Evolutionary conservation across 768 basidiomycete genomes (phyloP).

Genomic region (Erythrobasidium yunnanense): DNA sequence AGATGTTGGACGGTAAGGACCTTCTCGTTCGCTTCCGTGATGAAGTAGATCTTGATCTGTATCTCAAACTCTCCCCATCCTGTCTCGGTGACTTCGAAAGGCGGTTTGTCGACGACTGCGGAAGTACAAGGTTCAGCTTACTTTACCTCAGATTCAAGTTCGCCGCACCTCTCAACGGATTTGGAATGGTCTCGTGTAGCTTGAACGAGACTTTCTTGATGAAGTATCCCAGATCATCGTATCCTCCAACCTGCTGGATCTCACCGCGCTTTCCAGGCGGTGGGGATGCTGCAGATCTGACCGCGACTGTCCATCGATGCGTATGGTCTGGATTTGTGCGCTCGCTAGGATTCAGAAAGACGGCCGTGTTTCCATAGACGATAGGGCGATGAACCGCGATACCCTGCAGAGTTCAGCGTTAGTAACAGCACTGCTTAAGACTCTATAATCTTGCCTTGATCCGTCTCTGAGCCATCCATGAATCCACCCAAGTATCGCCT

Average conservation of each 20-base stretch:
- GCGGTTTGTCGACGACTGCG: conserved; percentile 77
- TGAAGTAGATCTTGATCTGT: conserved; percentile 78
- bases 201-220: conserved; percentile 96
- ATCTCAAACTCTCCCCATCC: conserved; percentile 99
- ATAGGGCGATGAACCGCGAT: conserved; percentile 77
- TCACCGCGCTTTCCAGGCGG: conserved; percentile 25
- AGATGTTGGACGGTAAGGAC: conserved; percentile 77
- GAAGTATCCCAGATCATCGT: conserved; percentile 53
- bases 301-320: conserved; percentile 90
- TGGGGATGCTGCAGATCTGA: conserved; percentile 72
- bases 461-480: conserved; percentile 17
- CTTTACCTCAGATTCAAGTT: background rate
- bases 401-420: conserved; percentile 49
- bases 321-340: conserved; percentile 65
- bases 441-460: conserved; percentile 6
- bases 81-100: conserved; percentile 90
- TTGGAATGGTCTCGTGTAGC: conserved; percentile 89
- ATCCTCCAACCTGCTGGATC: conserved; percentile 35
- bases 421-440: background rate
- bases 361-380: conserved; percentile 89
- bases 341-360: conserved; percentile 63
- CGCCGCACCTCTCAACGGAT: conserved; percentile 72
- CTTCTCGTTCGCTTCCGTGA: conserved; percentile 82
- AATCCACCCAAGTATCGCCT: too few species aligned
- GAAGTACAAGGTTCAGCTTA: background rate